These are phyloP conservation scores for Rusavskia elegans DNA, from an alignment of 495 filamentous ascomycete species.

Conservation along the genomic window DNA sequence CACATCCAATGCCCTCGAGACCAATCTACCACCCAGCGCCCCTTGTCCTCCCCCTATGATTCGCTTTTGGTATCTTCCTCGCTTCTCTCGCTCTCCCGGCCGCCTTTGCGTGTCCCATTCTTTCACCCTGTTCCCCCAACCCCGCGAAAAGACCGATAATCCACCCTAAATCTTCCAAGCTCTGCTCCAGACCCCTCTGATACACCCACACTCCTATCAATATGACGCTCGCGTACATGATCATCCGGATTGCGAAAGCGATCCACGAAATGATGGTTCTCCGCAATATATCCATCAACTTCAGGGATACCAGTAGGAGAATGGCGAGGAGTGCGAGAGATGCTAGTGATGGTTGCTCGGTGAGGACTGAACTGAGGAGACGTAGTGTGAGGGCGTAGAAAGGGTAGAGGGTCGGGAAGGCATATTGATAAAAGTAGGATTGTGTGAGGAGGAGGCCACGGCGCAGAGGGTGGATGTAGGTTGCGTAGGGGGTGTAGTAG, in stretches of 20 bases:
- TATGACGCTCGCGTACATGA: conserved; percentile 41
- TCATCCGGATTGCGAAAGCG: conserved; percentile 36
- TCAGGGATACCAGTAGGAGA: conserved; percentile 43
- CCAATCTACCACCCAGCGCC: conserved; percentile 13
- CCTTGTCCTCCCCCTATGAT: conserved; percentile 15
- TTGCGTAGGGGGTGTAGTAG: conserved; percentile 21
- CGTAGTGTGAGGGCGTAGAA: conserved; percentile 18
- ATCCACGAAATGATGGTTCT: conserved; percentile 61
- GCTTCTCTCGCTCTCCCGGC: conserved; percentile 8
- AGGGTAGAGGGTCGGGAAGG: conserved; percentile 27
- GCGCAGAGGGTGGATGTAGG: conserved; percentile 17
- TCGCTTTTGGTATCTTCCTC: conserved; percentile 11
- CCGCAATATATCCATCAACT: conserved; percentile 49
- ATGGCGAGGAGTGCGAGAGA: conserved; percentile 40
- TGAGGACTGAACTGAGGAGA: conserved; percentile 30
- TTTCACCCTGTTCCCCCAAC: conserved; percentile 39
- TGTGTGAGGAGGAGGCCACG: conserved; percentile 16
- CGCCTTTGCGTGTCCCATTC: conserved; percentile 16
- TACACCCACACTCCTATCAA: conserved; percentile 39
- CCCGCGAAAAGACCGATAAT: conserved; percentile 34
- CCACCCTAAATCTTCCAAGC: conserved; percentile 41
- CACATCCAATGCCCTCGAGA: neutral
- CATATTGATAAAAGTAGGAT: conserved; percentile 20
- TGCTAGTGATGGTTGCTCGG: conserved; percentile 40
- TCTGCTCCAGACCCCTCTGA: conserved; percentile 45